Conservation (phyloP, 768 basidiomycete species). For the Boletus insuetus region DNA sequence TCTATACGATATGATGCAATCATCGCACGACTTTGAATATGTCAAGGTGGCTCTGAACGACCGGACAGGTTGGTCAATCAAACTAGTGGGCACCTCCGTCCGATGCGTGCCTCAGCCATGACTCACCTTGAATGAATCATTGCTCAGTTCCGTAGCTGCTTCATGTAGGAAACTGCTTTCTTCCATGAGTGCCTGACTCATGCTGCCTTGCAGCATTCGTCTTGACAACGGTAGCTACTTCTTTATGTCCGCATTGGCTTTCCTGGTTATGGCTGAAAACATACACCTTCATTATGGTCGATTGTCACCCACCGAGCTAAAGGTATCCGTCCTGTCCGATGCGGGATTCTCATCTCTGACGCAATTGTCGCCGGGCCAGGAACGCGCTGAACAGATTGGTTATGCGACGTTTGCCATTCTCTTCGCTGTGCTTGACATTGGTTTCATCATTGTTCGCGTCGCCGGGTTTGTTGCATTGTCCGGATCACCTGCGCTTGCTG, state of each 20-base stretch:
- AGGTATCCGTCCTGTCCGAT: conserved; percentile 9
- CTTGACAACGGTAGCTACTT: conserved; percentile 4
- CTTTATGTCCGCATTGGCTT: conserved; percentile 12
- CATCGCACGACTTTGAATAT: conserved; percentile 22
- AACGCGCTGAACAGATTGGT: conserved; percentile 13
- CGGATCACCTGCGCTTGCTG: conserved; percentile 8
- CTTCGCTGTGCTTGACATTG: conserved; percentile 19
- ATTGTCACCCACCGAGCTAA: conserved; percentile 20
- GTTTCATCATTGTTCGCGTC: conserved; percentile 18
- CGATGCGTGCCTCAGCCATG: not conserved
- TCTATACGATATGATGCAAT: conserved; percentile 15
- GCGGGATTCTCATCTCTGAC: not conserved
- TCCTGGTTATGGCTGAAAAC: conserved; percentile 19
- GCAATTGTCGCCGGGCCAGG: not conserved
- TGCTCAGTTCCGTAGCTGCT: conserved; percentile 11
- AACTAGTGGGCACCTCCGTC: conserved; percentile 13
- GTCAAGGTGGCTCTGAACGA: conserved; percentile 16
- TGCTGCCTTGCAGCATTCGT: conserved; percentile 13
- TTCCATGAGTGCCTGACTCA: not conserved
- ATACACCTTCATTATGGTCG: conserved; percentile 21
- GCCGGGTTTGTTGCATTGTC: conserved; percentile 11
- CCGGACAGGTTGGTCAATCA: conserved; percentile 20
- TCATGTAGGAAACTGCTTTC: conserved; percentile 8
- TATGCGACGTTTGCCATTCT: conserved; percentile 15
- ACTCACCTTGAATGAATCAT: not conserved